phyloP scores from a whole-genome alignment of 179 eudicot species.

The Gypsophila paniculata region DNA sequence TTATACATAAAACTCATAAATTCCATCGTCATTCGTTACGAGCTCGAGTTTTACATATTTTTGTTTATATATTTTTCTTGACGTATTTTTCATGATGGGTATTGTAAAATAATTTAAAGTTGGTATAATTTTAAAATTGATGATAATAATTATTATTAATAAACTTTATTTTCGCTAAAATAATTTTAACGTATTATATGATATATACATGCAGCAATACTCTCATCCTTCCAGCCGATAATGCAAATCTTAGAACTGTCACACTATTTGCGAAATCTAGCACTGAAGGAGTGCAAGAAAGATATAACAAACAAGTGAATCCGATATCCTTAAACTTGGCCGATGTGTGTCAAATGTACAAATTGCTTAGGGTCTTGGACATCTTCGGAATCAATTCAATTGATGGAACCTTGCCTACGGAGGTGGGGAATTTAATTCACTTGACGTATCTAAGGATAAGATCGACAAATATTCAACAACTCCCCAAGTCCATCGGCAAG shows the following conservation, averaged over 20 bases:
- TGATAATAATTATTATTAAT: no score
- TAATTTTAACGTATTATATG: no score
- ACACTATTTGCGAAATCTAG: slow-evolving; percentile 14
- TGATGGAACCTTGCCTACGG: slow-evolving; percentile 35
- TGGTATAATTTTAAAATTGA: no score
- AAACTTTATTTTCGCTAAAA: no score
- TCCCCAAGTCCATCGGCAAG: slow-evolving; percentile 49
- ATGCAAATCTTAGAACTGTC: slow-evolving; percentile 21
- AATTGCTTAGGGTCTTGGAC: slow-evolving; percentile 44
- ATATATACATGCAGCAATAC: slow-evolving; percentile 21
- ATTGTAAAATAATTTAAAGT: no score
- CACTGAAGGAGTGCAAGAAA: neutral
- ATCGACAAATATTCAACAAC: slow-evolving; percentile 33
- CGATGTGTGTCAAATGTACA: slow-evolving; percentile 29
- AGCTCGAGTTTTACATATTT: no score
- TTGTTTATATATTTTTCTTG: no score
- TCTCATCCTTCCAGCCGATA: slow-evolving; percentile 6
- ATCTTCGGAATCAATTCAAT: slow-evolving; percentile 27
- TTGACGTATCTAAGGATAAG: slow-evolving; percentile 46
- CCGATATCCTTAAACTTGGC: slow-evolving; percentile 10
- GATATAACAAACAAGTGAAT: slow-evolving; percentile 9
- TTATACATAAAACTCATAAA: no score
- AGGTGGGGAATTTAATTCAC: slow-evolving; percentile 40
- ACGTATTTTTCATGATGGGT: no score
- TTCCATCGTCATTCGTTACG: no score